These are phyloP conservation scores for Moesziomyces antarcticus DNA, from an alignment of 1,284 basidiomycete genomes.

Conservation along the genomic window DNA sequence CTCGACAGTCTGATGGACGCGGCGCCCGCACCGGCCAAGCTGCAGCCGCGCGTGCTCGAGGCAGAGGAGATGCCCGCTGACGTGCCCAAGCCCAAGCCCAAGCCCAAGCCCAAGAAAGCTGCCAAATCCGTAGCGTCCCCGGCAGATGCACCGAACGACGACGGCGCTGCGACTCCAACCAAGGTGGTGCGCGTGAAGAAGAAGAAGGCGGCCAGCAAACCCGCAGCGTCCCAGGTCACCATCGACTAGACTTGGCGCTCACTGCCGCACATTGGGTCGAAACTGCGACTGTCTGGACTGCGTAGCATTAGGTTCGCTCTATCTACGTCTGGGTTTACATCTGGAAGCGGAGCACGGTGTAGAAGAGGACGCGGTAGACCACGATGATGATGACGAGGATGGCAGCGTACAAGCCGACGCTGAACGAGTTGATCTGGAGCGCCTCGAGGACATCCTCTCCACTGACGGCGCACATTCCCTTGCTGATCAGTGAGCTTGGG, in stretches of 20 bases:
- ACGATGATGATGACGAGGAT: conserved; percentile 47
- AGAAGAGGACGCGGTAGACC: conserved; percentile 65
- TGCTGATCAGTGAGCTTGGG: conserved; percentile 18
- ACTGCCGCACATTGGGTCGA: background rate
- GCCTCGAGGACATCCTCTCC: conserved; percentile 46
- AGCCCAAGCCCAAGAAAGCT: conserved; percentile 17
- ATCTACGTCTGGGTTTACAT: conserved; percentile 2
- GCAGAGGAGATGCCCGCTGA: conserved; percentile 42
- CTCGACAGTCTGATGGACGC: conserved; percentile 24
- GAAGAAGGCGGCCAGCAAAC: conserved; percentile 15
- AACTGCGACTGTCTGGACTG: background rate
- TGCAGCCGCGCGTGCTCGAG: conserved; percentile 29
- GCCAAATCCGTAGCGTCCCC: background rate
- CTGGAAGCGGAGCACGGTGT: conserved; percentile 39
- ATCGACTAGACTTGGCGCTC: conserved; percentile 13
- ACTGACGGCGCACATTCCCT: conserved; percentile 28
- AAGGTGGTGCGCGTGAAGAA: conserved; percentile 38
- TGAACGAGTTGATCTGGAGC: conserved; percentile 50
- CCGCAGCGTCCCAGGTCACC: conserved; percentile 2
- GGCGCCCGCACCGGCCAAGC: background rate
- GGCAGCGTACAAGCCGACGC: conserved; percentile 59
- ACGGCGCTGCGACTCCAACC: conserved; percentile 2
- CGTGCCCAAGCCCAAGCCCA: conserved; percentile 12
- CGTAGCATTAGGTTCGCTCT: too few relatives aligned
- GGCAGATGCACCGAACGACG: background rate